These are phyloP conservation scores for Penicillium sp. DNA, from an alignment of 2,329 filamentous ascomycete genomes.

Conservation along the genomic window DNA sequence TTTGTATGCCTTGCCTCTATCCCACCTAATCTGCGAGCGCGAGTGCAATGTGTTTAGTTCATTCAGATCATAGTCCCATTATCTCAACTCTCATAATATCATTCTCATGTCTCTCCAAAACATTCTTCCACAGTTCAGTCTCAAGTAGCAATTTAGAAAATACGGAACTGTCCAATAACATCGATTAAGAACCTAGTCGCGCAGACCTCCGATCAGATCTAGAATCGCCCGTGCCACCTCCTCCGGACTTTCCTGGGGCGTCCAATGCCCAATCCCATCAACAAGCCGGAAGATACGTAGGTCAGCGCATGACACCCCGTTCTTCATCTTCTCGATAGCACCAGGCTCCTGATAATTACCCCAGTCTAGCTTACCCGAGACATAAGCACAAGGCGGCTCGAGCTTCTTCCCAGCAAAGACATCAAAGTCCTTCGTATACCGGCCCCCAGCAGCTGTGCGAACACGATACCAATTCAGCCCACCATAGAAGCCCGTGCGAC, in stretches of 20 bases:
- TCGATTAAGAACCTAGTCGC: background rate
- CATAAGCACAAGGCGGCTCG: conserved; percentile 60
- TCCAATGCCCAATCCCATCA: conserved; percentile 67
- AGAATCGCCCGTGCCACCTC: conserved; percentile 42
- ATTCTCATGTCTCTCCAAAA: background rate
- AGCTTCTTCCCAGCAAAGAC: conserved; percentile 62
- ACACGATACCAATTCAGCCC: conserved; percentile 68
- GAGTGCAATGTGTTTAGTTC: background rate
- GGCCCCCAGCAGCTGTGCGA: conserved; percentile 51
- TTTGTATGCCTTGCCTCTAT: background rate
- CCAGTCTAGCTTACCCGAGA: conserved; percentile 66
- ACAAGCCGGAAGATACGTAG: conserved; percentile 57
- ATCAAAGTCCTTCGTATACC: conserved; percentile 53
- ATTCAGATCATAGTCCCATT: background rate
- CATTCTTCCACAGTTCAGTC: background rate
- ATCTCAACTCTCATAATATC: background rate
- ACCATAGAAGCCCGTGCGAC: conserved; percentile 63
- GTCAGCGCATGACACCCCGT: conserved; percentile 50
- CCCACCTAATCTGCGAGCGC: background rate
- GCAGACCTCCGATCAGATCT: conserved; percentile 10
- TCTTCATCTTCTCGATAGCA: conserved; percentile 57
- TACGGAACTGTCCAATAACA: background rate
- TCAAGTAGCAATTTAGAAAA: background rate
- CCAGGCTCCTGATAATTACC: conserved; percentile 67
- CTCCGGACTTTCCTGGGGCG: conserved; percentile 65